A percentile compares a stretch with the other conserved stretches of the same genome.
phyloP scores from a whole-genome alignment of 2,329 filamentous ascomycete genomes.

The Cercospora beticola region DNA sequence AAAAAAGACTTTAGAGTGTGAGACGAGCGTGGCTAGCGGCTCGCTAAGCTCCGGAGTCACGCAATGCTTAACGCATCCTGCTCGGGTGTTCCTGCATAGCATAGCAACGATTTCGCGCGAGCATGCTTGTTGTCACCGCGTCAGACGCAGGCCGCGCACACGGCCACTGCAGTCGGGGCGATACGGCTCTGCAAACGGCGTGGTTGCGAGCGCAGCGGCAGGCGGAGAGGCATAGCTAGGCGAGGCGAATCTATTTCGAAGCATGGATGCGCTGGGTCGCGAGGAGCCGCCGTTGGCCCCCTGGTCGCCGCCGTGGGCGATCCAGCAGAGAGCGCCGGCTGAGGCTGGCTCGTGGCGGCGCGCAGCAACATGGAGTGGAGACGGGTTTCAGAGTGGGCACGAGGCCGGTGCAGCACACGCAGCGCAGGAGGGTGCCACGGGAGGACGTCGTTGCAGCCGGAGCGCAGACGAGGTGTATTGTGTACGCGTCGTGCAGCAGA shows the following conservation, averaged over 20 bases:
- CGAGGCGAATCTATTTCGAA: neutral
- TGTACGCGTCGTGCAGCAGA: neutral
- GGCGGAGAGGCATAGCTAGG: neutral
- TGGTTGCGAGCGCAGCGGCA: neutral
- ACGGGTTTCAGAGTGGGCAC: neutral
- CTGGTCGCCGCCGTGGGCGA: neutral
- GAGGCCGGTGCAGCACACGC: neutral
- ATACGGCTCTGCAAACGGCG: neutral
- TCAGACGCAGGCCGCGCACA: neutral
- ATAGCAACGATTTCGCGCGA: neutral
- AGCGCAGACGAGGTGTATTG: neutral
- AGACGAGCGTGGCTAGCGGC: neutral
- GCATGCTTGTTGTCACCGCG: neutral
- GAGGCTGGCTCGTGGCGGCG: neutral
- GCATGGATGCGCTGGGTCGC: neutral
- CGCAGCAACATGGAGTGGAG: neutral
- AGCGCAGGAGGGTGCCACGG: neutral
- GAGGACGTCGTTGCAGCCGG: neutral
- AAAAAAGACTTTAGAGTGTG: neutral
- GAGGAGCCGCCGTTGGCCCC: neutral
- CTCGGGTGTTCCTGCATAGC: neutral
- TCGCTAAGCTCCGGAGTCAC: constrained; percentile 2
- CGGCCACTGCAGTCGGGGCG: neutral
- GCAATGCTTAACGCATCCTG: neutral
- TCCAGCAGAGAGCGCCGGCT: neutral